Percentiles rank a stretch among this genome's conserved stretches.
phyloP scores from a whole-genome alignment of 306 rosid genomes.

The Cucurbita moschata region DNA sequence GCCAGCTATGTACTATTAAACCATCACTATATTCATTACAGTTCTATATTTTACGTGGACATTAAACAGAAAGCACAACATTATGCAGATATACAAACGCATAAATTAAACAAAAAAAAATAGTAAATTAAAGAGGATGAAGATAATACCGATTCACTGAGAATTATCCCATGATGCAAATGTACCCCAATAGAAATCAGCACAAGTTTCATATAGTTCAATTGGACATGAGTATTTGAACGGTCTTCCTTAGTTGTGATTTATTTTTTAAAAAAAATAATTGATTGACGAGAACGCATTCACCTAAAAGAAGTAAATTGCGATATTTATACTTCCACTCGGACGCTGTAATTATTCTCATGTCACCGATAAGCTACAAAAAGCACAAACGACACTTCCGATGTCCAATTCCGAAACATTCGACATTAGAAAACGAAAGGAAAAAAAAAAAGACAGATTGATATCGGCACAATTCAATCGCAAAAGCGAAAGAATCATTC shows the following conservation, averaged over 20 bases:
- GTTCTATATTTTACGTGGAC: neutral
- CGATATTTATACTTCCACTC: neutral
- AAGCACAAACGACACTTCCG: neutral
- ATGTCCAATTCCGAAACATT: neutral
- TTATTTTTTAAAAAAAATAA: neutral
- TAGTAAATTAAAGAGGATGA: neutral
- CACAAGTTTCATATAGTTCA: neutral
- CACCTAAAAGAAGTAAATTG: neutral
- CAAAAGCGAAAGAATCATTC: neutral
- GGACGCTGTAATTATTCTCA: neutral
- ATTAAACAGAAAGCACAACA: neutral
- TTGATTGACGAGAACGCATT: neutral
- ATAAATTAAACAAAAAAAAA: neutral
- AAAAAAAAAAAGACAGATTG: too few relatives aligned
- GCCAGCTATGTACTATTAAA: neutral
- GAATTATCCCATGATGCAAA: neutral
- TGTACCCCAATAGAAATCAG: neutral
- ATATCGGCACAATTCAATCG: neutral
- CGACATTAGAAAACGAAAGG: neutral
- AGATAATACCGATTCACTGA: neutral
- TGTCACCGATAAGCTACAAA: neutral
- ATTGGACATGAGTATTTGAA: neutral
- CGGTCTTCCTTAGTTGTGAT: neutral
- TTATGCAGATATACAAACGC: neutral
- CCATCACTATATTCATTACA: neutral